Percentiles rank a stretch among this genome's conserved stretches.
Evolutionary conservation across 306 rosid species (phyloP).

Genomic region (Citrullus mucosospermus): DNA sequence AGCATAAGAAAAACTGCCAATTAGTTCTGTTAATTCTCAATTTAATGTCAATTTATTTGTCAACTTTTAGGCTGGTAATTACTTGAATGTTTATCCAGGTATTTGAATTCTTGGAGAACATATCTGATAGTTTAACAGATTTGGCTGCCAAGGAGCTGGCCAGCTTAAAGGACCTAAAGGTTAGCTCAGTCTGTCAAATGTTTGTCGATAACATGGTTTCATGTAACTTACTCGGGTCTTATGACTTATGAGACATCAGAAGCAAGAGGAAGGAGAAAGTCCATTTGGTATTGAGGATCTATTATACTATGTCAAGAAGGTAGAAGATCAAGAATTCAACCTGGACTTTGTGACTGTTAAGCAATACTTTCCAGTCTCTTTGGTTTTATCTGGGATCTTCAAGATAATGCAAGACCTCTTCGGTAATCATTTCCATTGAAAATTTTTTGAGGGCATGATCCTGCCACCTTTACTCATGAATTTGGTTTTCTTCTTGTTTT

Average conservation of each 20-base stretch:
- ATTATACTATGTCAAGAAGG: constrained; percentile 57
- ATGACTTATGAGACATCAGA: constrained; percentile 44
- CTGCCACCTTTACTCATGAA: constrained; percentile 9
- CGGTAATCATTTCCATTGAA: constrained; percentile 34
- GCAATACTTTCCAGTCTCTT: constrained; percentile 76
- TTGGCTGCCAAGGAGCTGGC: constrained; percentile 64
- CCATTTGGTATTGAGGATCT: constrained; percentile 88
- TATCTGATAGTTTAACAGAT: constrained; percentile 54
- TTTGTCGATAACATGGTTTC: constrained; percentile 11
- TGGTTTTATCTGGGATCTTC: constrained; percentile 87
- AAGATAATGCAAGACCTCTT: constrained; percentile 82
- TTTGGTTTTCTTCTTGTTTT: constrained; percentile 2
- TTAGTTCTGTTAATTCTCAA: background rate
- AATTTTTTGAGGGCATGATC: background rate
- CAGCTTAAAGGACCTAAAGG: constrained; percentile 71
- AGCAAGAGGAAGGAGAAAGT: constrained; percentile 74
- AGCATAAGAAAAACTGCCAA: background rate
- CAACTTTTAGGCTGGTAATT: background rate
- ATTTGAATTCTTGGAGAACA: constrained; percentile 79
- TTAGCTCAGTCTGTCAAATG: background rate
- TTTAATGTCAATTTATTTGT: background rate
- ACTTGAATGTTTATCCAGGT: constrained; percentile 37
- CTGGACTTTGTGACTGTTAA: constrained; percentile 70
- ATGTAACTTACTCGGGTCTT: constrained; percentile 19
- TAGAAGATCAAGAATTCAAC: constrained; percentile 55